Percentiles rank a stretch among this genome's conserved stretches.
These are phyloP conservation scores for Cyclanthera cordifolia DNA, from an alignment of 306 rosid genomes.

Conservation along the genomic window DNA sequence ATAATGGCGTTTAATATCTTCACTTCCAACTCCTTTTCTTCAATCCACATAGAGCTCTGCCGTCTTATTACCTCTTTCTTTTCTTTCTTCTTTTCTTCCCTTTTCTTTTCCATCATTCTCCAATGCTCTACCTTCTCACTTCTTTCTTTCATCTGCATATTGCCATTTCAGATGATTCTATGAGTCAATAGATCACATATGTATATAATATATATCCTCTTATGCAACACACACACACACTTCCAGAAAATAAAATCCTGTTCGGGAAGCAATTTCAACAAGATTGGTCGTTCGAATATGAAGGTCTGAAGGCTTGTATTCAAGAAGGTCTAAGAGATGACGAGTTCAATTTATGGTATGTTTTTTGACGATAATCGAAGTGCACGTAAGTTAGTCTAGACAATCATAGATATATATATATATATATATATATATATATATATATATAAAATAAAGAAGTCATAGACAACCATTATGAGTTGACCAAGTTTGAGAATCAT, in stretches of 20 bases:
- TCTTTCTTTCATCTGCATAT: constrained; percentile 63
- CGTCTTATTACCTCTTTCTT: constrained; percentile 40
- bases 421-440: no score
- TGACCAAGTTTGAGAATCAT: no score
- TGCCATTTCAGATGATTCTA: neutral
- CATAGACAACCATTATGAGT: no score
- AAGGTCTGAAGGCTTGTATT: no score
- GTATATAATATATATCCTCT: neutral
- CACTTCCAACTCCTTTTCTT: constrained; percentile 38
- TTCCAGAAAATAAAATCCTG: neutral
- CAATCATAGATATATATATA: no score
- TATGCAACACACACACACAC: no score
- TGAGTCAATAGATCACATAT: neutral
- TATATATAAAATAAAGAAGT: no score
- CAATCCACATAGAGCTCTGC: constrained; percentile 62
- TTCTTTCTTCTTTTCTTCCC: constrained; percentile 43
- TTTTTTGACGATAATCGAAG: no score
- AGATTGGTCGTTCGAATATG: neutral
- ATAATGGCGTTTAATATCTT: constrained; percentile 22
- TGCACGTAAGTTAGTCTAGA: no score
- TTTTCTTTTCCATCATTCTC: constrained; percentile 43
- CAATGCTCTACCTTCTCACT: constrained; percentile 63
- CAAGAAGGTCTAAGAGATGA: no score
- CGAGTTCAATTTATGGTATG: no score
- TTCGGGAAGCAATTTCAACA: neutral